Evolutionary conservation across 768 basidiomycete genomes (phyloP).

Genomic region (Serendipita vermifera): DNA sequence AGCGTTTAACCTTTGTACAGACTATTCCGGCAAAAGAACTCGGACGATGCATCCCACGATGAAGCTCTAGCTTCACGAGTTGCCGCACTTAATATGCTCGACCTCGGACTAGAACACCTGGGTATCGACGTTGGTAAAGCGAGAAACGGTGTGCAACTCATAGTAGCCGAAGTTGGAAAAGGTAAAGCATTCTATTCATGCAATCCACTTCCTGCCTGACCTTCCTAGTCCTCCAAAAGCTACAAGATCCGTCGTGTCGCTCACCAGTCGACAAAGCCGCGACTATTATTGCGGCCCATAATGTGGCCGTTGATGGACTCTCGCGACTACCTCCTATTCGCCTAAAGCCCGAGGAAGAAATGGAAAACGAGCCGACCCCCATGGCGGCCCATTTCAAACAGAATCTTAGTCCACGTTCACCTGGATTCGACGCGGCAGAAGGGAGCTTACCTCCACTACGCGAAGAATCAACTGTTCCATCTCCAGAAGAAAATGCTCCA

Average conservation of each 20-base stretch:
- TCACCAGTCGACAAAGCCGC: constrained; percentile 70
- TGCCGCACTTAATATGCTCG: constrained; percentile 83
- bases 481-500: neutral
- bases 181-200: constrained; percentile 36
- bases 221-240: constrained; percentile 37
- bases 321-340: constrained; percentile 59
- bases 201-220: neutral
- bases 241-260: constrained; percentile 34
- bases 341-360: constrained; percentile 47
- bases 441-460: constrained; percentile 15
- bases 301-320: constrained; percentile 72
- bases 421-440: neutral
- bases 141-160: constrained; percentile 35
- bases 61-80: constrained; percentile 80
- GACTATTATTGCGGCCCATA: constrained; percentile 72
- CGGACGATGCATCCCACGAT: constrained; percentile 78
- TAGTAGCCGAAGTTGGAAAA: constrained; percentile 64
- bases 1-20: constrained; percentile 28
- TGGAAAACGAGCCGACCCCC: constrained; percentile 27
- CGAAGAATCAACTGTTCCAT: constrained; percentile 1
- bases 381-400: constrained; percentile 10
- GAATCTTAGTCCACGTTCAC: neutral
- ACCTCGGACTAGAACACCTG: constrained; percentile 76
- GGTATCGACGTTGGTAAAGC: constrained; percentile 61
- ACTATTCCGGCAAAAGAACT: constrained; percentile 60